Evolutionary conservation across 495 filamentous ascomycete species (phyloP).

Genomic region (Penicillium flavigenum): DNA sequence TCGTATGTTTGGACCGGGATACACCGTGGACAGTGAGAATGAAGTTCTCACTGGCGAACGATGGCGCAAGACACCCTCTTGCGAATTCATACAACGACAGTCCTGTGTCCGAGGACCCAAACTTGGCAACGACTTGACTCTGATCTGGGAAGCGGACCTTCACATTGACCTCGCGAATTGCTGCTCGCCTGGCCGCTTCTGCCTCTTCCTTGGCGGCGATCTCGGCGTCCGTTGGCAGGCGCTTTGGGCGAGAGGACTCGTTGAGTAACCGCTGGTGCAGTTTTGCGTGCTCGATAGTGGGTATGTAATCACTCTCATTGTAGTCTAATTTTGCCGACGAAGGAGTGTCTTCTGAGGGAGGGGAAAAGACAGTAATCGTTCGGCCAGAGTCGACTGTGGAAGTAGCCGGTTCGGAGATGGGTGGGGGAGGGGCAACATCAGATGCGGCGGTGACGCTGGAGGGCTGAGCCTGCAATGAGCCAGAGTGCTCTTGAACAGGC

Average conservation of each 20-base stretch:
- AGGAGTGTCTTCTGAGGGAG: slow-evolving; percentile 71
- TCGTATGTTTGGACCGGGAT: slow-evolving; percentile 29
- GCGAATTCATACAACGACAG: slow-evolving; percentile 68
- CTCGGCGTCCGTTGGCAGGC: slow-evolving; percentile 53
- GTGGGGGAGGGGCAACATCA: slow-evolving; percentile 13
- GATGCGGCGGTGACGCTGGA: slow-evolving; percentile 3
- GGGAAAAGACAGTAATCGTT: slow-evolving; percentile 69
- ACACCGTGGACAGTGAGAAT: slow-evolving; percentile 43
- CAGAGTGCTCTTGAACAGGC: slow-evolving; percentile 11
- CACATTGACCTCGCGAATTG: slow-evolving; percentile 66
- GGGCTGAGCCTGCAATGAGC: slow-evolving; percentile 8
- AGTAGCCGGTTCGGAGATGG: slow-evolving; percentile 22
- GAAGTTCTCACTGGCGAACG: slow-evolving; percentile 47
- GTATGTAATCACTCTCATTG: slow-evolving; percentile 74
- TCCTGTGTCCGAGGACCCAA: slow-evolving; percentile 62
- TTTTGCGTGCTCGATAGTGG: slow-evolving; percentile 82
- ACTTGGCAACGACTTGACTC: slow-evolving; percentile 63
- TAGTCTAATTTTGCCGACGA: slow-evolving; percentile 63
- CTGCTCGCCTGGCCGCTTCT: slow-evolving; percentile 60
- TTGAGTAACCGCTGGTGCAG: slow-evolving; percentile 73
- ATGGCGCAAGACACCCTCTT: slow-evolving; percentile 38
- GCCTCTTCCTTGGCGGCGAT: slow-evolving; percentile 47
- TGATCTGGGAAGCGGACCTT: slow-evolving; percentile 88
- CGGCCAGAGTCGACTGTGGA: slow-evolving; percentile 34
- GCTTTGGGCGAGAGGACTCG: slow-evolving; percentile 60